Conservation (phyloP, 2,329 filamentous ascomycete species). For the Chaetothyriales sp. region DNA sequence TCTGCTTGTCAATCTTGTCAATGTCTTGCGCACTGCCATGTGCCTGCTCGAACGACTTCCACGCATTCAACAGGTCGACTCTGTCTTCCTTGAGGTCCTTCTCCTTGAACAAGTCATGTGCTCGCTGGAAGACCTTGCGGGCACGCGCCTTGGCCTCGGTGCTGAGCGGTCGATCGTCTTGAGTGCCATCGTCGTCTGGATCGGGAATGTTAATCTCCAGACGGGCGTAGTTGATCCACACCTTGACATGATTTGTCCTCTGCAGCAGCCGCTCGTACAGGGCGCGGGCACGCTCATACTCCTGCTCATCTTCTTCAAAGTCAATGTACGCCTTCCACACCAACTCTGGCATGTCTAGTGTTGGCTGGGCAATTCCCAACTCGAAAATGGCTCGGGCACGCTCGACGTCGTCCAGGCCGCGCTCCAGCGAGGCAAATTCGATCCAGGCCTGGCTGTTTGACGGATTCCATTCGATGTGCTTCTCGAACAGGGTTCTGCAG, state of each 20-base stretch:
- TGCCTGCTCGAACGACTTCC: slow-evolving; percentile 79
- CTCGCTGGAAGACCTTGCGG: slow-evolving; percentile 68
- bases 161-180: slow-evolving; percentile 50
- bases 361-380: slow-evolving; percentile 65
- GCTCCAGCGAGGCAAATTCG: slow-evolving; percentile 84
- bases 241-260: slow-evolving; percentile 97
- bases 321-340: slow-evolving; percentile 98
- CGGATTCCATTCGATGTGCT: slow-evolving; percentile 83
- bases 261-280: slow-evolving; percentile 82
- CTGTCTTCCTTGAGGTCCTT: slow-evolving; percentile 83
- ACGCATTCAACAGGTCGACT: slow-evolving; percentile 79
- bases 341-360: slow-evolving; percentile 91
- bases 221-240: slow-evolving; percentile 97
- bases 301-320: slow-evolving; percentile 89
- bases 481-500: slow-evolving; percentile 82
- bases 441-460: slow-evolving; percentile 92
- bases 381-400: slow-evolving; percentile 84
- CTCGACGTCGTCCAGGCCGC: slow-evolving; percentile 76
- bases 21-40: slow-evolving; percentile 63
- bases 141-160: slow-evolving; percentile 73
- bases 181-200: slow-evolving; percentile 44
- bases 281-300: slow-evolving; percentile 65
- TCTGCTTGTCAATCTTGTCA: slow-evolving; percentile 74
- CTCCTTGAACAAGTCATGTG: slow-evolving; percentile 74
- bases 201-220: slow-evolving; percentile 94